A percentile compares a stretch with the other conserved stretches of the same genome.
phyloP scores from a whole-genome alignment of 2,329 filamentous ascomycete genomes.

The Fusarium dimerum region DNA sequence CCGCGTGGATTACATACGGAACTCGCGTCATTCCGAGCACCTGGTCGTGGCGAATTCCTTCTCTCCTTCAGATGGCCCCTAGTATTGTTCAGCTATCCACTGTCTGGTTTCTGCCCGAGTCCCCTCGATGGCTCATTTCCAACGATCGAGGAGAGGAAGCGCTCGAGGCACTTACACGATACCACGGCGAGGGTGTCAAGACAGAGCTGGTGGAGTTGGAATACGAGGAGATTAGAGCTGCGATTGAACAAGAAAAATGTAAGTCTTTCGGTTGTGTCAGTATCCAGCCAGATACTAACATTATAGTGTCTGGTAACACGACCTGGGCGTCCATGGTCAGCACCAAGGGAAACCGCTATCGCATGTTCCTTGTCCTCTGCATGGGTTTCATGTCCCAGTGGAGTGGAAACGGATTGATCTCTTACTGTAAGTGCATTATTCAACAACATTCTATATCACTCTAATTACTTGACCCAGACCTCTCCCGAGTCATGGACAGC shows the following conservation, averaged over 20 bases:
- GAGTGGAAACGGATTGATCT: conserved; percentile 37
- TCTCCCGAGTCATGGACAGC: conserved; percentile 16
- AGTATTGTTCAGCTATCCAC: conserved; percentile 10
- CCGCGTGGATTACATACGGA: conserved; percentile 46
- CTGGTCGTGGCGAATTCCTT: conserved; percentile 40
- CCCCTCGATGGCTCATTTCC: conserved; percentile 60
- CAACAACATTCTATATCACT: background rate
- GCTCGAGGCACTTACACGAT: conserved; percentile 53
- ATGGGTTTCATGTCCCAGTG: conserved; percentile 47
- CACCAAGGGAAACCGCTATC: conserved; percentile 34
- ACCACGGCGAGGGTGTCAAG: conserved; percentile 58
- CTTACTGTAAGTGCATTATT: conserved; percentile 26
- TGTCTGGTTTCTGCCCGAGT: conserved; percentile 59
- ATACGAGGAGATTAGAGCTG: conserved; percentile 45
- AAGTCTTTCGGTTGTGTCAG: background rate
- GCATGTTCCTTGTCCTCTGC: conserved; percentile 40
- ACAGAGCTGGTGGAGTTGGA: conserved; percentile 52
- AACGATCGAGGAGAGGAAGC: conserved; percentile 44
- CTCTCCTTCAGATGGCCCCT: conserved; percentile 25
- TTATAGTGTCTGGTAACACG: conserved; percentile 19
- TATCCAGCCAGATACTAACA: background rate
- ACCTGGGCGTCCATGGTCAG: conserved; percentile 33
- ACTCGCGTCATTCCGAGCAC: conserved; percentile 42
- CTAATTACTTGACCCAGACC: background rate
- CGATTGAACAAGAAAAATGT: conserved; percentile 43